Evolutionary conservation across 257 asterid genomes (phyloP).

Genomic region (Rehmannia glutinosa): DNA sequence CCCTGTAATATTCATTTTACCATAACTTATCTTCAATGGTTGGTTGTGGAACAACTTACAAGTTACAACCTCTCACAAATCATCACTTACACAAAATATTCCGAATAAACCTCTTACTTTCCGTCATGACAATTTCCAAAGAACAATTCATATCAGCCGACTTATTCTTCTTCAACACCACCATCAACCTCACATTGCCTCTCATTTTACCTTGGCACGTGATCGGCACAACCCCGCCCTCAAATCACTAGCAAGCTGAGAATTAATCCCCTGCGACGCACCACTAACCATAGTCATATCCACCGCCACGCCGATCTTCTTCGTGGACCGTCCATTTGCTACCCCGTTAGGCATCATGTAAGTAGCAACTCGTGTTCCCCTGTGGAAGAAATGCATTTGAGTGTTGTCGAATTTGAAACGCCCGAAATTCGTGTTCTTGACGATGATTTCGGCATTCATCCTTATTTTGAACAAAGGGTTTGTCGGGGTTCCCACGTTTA

Average conservation of each 20-base stretch:
- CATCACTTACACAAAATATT: conserved; percentile 6
- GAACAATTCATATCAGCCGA: conserved; percentile 14
- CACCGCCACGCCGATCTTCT: conserved; percentile 21
- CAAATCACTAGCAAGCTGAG: conserved; percentile 20
- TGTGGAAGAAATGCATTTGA: conserved; percentile 20
- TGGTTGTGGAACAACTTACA: too few species aligned
- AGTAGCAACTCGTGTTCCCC: conserved; percentile 23
- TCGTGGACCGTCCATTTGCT: conserved; percentile 30
- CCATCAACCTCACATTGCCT: conserved; percentile 24
- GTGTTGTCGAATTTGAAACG: conserved; percentile 21
- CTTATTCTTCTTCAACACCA: conserved; percentile 13
- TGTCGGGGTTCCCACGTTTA: not conserved
- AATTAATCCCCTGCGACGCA: not conserved
- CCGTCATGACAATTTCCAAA: conserved; percentile 13
- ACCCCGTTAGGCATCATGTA: not conserved
- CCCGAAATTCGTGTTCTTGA: conserved; percentile 47
- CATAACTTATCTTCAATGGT: too few species aligned
- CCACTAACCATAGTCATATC: conserved; percentile 8
- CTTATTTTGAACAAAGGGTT: conserved; percentile 8
- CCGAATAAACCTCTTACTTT: conserved; percentile 4
- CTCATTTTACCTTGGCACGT: conserved; percentile 9
- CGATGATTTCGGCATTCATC: conserved; percentile 25
- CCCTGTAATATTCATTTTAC: too few species aligned
- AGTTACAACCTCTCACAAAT: too few species aligned
- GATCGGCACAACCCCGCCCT: too few species aligned